Evolutionary conservation across 208 protist genomes (phyloP), one percentile per base, ranked within the genome.

Genomic region (Lotmaria passim): DNA sequence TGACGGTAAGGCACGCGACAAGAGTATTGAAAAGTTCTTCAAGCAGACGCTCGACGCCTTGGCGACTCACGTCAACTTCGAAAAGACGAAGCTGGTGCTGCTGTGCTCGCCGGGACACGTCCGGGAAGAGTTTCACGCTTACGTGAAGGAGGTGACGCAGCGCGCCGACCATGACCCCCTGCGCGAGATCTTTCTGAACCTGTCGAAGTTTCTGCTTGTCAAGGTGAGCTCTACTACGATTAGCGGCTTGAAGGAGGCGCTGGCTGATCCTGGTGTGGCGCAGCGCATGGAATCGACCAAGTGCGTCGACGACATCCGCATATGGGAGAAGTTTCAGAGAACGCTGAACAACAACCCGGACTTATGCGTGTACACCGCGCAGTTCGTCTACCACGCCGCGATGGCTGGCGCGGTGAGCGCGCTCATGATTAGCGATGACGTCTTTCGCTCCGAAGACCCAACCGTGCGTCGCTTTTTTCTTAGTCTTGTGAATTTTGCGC

Each of bases 71-170:
- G 72, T 99, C 2, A 82, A 98, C 74, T 97, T 98, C 78, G 81
- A 91, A 23, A 85, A 98, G 66, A 89, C 98, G 28, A 98, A 98
- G 71, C 72, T 96, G 63, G 55, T 99, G 21, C 78, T 99, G 43
- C 70, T 99, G 33, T 98, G 95, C 59, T 95, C 84, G 8, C 97
- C 97, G 3, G 98, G 95, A 3, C 95, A 98, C 75, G 81, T 97
- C 26, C 92, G 97, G 2, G 94, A 97, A 31, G 87, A 97, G 74
- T 97, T 98, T 58, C 48, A 78, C 52, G 28, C 52, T 7, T 91
- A 91, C 65, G 68, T 92, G 51, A 80, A 81, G 64, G 43, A 78
- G 33, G 65, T 79, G 36, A 76, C 69, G 7, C 64, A 73, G 48
- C 69, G 78, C 8, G 84, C 68, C 0, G 82, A 89, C 17, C n/a